Evolutionary conservation across 208 protist species (phyloP).

Genomic region (Crithidia brevicula): DNA sequence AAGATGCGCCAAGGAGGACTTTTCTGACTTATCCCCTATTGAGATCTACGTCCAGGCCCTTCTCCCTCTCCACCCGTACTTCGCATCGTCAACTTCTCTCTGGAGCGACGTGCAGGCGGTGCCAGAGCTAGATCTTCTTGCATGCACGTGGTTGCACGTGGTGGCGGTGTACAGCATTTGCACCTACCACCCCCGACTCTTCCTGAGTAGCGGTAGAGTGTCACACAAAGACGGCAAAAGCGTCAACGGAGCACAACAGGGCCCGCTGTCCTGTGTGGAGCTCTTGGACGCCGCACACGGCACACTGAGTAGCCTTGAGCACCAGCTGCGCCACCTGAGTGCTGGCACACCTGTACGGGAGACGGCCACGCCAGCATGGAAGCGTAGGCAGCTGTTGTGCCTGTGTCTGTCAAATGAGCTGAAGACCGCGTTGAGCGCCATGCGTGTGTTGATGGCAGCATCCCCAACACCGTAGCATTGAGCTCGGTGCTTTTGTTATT

Average conservation of each 20-base stretch:
- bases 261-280: no score
- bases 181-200: neutral
- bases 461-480: neutral
- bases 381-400: neutral
- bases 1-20: neutral
- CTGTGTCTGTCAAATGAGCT: neutral
- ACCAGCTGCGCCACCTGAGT: neutral
- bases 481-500: neutral
- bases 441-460: neutral
- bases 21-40: neutral
- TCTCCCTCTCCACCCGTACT: conserved; percentile 1
- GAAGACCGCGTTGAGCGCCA: neutral
- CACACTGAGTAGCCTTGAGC: neutral
- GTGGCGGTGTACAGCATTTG: neutral
- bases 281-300: neutral
- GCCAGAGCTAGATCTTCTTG: conserved; percentile 3
- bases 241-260: no score
- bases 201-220: no score
- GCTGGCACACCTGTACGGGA: neutral
- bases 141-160: conserved; percentile 14
- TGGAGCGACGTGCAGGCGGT: neutral
- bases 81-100: neutral
- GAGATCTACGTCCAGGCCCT: conserved; percentile 4
- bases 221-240: no score
- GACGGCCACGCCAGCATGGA: neutral